Conservation (phyloP, 805 yeast genomes). For the Vanderwaltozyma yarrowii region DNA sequence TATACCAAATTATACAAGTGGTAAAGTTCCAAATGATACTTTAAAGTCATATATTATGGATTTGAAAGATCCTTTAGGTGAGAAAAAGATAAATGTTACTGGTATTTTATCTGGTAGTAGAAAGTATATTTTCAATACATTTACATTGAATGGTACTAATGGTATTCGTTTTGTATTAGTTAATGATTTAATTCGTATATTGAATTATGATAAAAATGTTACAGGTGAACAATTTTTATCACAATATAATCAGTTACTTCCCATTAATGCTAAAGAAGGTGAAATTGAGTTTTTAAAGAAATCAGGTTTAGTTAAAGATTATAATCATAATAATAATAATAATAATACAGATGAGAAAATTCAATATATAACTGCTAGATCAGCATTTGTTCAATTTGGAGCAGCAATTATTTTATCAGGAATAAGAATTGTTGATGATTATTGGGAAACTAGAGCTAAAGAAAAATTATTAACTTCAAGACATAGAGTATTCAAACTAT, state of each 20-base stretch:
- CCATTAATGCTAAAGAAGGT: constrained; percentile 28
- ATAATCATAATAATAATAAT: no score
- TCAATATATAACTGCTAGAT: constrained; percentile 32
- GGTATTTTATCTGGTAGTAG: constrained; percentile 34
- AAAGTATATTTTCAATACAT: constrained; percentile 31
- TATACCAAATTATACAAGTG: constrained; percentile 12
- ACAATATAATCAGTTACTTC: constrained; percentile 30
- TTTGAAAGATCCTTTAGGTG: constrained; percentile 37
- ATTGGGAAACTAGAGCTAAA: constrained; percentile 39
- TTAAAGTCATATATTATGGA: constrained; percentile 10
- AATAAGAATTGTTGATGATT: constrained; percentile 41
- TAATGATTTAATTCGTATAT: constrained; percentile 28
- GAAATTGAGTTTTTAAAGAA: constrained; percentile 32
- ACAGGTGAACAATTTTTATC: constrained; percentile 37
- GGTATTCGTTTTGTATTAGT: constrained; percentile 29
- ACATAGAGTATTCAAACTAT: constrained; percentile 33
- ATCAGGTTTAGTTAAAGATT: constrained; percentile 17
- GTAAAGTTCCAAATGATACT: constrained; percentile 2
- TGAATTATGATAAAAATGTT: constrained; percentile 31
- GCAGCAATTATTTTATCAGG: constrained; percentile 40
- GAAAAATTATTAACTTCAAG: constrained; percentile 36
- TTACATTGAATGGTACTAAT: constrained; percentile 29
- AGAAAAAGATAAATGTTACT: constrained; percentile 31
- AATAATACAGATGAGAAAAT: no score
- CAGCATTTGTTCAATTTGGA: constrained; percentile 41